Evolutionary conservation across 495 filamentous ascomycete genomes (phyloP).

Genomic region (Tetracladium marchalianum): DNA sequence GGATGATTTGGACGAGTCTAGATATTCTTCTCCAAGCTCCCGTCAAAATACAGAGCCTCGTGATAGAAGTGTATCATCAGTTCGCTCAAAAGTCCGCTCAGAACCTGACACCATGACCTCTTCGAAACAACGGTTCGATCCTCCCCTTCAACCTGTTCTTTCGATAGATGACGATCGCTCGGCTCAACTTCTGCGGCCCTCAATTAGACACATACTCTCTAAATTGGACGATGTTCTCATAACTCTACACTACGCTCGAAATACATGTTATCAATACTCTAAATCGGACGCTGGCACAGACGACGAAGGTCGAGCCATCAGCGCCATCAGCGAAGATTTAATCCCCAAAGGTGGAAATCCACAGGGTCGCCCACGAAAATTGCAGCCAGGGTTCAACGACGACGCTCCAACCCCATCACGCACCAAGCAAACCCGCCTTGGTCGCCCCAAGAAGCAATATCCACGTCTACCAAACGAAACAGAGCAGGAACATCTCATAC

Average conservation of each 20-base stretch:
- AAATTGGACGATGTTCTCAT: constrained; percentile 56
- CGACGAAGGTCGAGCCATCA: constrained; percentile 3
- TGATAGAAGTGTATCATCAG: too few species aligned
- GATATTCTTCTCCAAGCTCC: too few species aligned
- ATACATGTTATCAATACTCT: constrained; percentile 28
- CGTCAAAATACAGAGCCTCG: too few species aligned
- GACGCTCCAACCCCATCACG: not conserved
- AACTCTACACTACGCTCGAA: constrained; percentile 53
- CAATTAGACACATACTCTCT: constrained; percentile 51
- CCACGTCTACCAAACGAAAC: constrained; percentile 32
- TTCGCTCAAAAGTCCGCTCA: too few species aligned
- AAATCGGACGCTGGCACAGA: constrained; percentile 20
- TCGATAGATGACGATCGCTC: constrained; percentile 56
- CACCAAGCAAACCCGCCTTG: constrained; percentile 12
- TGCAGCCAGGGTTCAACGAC: constrained; percentile 7
- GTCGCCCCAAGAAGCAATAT: constrained; percentile 28
- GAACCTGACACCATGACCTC: too few species aligned
- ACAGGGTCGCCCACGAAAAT: constrained; percentile 16
- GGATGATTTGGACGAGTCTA: too few species aligned
- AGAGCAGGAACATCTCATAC: constrained; percentile 28
- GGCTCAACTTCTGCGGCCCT: constrained; percentile 48
- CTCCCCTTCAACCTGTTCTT: constrained; percentile 27
- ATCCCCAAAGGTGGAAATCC: constrained; percentile 1
- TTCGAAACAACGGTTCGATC: not conserved
- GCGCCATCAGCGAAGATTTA: not conserved